Percentiles rank a stretch among this genome's conserved stretches.
These are phyloP conservation scores for Fraxinus quadrangulata DNA, from an alignment of 257 asterid genomes.

Conservation along the genomic window DNA sequence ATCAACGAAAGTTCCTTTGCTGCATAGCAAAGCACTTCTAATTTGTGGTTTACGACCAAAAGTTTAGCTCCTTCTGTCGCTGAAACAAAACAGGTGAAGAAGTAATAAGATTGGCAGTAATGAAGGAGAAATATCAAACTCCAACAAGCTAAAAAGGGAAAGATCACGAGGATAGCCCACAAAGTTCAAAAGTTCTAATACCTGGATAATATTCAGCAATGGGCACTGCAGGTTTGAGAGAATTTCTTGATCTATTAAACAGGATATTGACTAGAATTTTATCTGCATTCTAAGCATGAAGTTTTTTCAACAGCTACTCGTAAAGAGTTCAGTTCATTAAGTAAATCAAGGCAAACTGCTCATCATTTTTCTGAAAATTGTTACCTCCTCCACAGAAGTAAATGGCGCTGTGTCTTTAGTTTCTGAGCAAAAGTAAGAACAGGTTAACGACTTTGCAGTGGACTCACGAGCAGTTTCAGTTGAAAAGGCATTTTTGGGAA, in stretches of 20 bases:
- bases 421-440: slow-evolving; percentile 60
- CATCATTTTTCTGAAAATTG: slow-evolving; percentile 22
- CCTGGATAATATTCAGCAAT: slow-evolving; percentile 90
- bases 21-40: slow-evolving; percentile 77
- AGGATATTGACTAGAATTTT: slow-evolving; percentile 69
- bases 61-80: slow-evolving; percentile 68
- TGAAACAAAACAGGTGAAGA: slow-evolving; percentile 39
- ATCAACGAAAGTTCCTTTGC: slow-evolving; percentile 61
- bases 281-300: slow-evolving; percentile 73
- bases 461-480: slow-evolving; percentile 49
- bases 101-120: slow-evolving; percentile 21
- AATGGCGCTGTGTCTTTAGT: slow-evolving; percentile 37
- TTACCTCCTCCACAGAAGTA: slow-evolving; percentile 79
- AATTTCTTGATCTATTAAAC: slow-evolving; percentile 70
- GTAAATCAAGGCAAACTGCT: slow-evolving; percentile 10
- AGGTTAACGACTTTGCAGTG: slow-evolving; percentile 42
- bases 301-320: slow-evolving; percentile 30
- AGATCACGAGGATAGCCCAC: background rate
- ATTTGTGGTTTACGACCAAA: slow-evolving; percentile 67
- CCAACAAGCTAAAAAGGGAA: slow-evolving; percentile 20
- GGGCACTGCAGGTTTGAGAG: slow-evolving; percentile 65
- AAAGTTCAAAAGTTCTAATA: slow-evolving; percentile 27
- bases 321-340: slow-evolving; percentile 27
- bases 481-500: slow-evolving; percentile 45
- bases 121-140: slow-evolving; percentile 14